Evolutionary conservation across 352 stramenopile species (phyloP), one percentile per base, ranked within the genome.

Genomic region (Phytophthora pistaciae): DNA sequence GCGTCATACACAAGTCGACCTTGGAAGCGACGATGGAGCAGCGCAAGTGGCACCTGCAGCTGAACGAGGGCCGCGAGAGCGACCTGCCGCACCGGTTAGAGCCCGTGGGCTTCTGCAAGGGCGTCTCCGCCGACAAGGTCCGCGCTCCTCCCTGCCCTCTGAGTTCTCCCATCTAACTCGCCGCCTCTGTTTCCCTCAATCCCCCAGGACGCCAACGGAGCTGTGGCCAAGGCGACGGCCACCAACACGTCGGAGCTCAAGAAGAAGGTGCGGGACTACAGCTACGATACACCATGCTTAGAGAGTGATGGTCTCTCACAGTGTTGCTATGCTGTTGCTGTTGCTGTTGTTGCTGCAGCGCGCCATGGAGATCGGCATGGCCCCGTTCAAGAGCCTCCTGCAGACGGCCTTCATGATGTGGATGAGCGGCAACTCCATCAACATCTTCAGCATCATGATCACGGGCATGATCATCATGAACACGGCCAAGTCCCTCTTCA

Each of bases 321-420:
- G 2, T 6, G 0, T 25, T 59, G 53, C 33, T 29, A 57, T 40
- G 8, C 18, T 57, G 4, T 61, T 60, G 33, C 11, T 42, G 5
- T 42, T 42, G 36, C 11, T 18, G 18, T 25, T 29, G 14, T 20
- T 68, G 14, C 33, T 55, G 3, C 58, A 98, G 91, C 88, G 91
- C 52, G 91, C 92, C 20, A 97, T 97, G 90, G 92, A 97, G 74
- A 96, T 98, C 54, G 93, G 90, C 29, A 90, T 87, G 77, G 89
- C 80, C 54, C 94, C 94, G 27, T 97, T 97, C 64, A 98, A 98
- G 83, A 92, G 90, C n/a, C 66, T 98, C 21, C 82, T 98, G 64
- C 96, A 98, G 74, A 98, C 96, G 21, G 95, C 83, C 27, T 96
- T 98, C 74, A 98, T 98, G 95, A 98, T 98, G 90, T 98, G 94